phyloP scores from a whole-genome alignment of 1,139 yeast species.

The Hemisphaericaspora xylanilytica region DNA sequence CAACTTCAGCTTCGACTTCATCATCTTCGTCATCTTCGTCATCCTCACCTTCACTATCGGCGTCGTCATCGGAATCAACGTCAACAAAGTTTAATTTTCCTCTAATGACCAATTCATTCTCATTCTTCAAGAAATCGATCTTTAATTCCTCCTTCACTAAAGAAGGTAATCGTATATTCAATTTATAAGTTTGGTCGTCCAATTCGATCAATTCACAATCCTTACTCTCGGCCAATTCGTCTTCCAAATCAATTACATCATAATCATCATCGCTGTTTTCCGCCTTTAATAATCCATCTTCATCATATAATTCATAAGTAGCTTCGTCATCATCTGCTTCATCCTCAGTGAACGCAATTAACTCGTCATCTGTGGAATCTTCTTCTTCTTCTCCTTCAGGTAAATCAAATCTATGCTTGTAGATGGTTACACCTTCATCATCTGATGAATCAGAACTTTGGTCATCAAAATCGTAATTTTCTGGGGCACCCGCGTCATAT shows the following conservation, averaged over 20 bases:
- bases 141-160: conserved; percentile 43
- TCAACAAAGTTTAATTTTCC: conserved; percentile 42
- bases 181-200: conserved; percentile 41
- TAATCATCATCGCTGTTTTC: conserved; percentile 38
- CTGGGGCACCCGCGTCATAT: conserved; percentile 23
- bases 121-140: conserved; percentile 40
- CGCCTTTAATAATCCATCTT: conserved; percentile 26
- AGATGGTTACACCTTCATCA: conserved; percentile 45
- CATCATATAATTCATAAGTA: conserved; percentile 16
- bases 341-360: conserved; percentile 21
- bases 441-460: conserved; percentile 27
- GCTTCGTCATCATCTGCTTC: conserved; percentile 25
- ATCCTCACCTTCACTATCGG: conserved; percentile 15
- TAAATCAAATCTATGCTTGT: conserved; percentile 41
- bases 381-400: conserved; percentile 35
- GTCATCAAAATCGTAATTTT: conserved; percentile 21
- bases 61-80: conserved; percentile 16
- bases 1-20: conserved; percentile 10
- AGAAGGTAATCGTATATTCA: conserved; percentile 45
- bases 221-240: conserved; percentile 44
- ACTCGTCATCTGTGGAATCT: conserved; percentile 42
- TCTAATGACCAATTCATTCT: conserved; percentile 42
- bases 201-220: conserved; percentile 46
- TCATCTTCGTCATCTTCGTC: conserved; percentile 11
- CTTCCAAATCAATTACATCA: conserved; percentile 41